Conservation (phyloP, 192 early-diverging fungal genomes). For the Gryganskiella cystojenkinii region DNA sequence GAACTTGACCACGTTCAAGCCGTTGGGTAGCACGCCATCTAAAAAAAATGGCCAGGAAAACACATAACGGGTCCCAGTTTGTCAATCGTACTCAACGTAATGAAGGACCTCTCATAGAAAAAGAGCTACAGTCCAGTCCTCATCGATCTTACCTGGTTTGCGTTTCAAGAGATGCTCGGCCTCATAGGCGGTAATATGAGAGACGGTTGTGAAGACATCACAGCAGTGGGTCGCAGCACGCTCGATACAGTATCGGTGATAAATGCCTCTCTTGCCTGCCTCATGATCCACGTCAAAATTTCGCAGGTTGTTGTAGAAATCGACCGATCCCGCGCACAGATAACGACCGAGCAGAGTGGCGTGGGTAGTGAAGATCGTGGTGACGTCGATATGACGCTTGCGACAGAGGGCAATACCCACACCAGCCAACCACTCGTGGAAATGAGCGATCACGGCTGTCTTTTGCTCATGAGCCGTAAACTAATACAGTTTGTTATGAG, state of each 20-base stretch:
- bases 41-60: not conserved
- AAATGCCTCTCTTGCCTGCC: constrained; percentile 96
- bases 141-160: constrained; percentile 84
- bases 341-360: constrained; percentile 96
- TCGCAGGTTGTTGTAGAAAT: constrained; percentile 96
- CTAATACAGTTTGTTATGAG: constrained; percentile 32
- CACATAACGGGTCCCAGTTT: not conserved
- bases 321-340: constrained; percentile 93
- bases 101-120: not conserved
- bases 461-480: constrained; percentile 47
- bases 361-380: constrained; percentile 97
- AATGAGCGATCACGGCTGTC: constrained; percentile 90
- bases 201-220: constrained; percentile 98
- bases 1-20: constrained; percentile 97
- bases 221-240: constrained; percentile 94
- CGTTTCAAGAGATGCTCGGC: constrained; percentile 93
- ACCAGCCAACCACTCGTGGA: constrained; percentile 98
- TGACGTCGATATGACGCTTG: constrained; percentile 86
- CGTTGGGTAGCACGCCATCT: constrained; percentile 97
- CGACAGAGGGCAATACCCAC: constrained; percentile 89
- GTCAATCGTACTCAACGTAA: not conserved
- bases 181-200: constrained; percentile 97
- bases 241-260: constrained; percentile 97
- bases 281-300: constrained; percentile 95
- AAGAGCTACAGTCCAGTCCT: not conserved